phyloP scores from a whole-genome alignment of 345 rosid species.

The Reutealis trisperma region DNA sequence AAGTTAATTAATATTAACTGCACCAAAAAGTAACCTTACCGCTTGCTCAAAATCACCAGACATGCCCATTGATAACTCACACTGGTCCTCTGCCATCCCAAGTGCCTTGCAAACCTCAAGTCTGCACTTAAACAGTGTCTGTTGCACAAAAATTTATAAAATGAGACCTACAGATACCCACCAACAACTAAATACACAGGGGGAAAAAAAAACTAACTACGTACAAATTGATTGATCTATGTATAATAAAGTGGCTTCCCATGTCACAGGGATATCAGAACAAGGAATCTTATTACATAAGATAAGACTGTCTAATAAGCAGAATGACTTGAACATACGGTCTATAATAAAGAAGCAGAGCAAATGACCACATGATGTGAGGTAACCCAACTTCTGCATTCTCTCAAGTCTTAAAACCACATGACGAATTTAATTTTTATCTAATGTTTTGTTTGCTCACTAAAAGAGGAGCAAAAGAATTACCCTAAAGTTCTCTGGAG shows the following conservation, averaged over 20 bases:
- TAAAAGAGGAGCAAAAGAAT: constrained; percentile 7
- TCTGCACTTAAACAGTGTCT: constrained; percentile 73
- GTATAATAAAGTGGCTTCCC: neutral
- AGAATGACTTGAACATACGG: neutral
- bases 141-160: constrained; percentile 18
- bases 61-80: constrained; percentile 98
- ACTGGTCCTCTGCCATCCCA: constrained; percentile 61
- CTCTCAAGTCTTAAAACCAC: neutral
- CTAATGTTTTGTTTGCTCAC: neutral
- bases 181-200: neutral
- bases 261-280: neutral
- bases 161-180: neutral
- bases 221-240: neutral
- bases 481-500: constrained; percentile 90
- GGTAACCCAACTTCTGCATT: neutral
- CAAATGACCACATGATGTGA: neutral
- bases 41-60: constrained; percentile 92
- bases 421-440: constrained; percentile 5
- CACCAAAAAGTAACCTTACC: constrained; percentile 32
- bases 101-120: constrained; percentile 80
- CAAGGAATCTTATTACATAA: neutral
- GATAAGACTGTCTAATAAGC: neutral
- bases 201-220: neutral
- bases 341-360: neutral
- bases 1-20: neutral